Evolutionary conservation across 306 rosid genomes (phyloP), one percentile per base, ranked within the genome.

Genomic region (Sphenostylis stenocarpa): DNA sequence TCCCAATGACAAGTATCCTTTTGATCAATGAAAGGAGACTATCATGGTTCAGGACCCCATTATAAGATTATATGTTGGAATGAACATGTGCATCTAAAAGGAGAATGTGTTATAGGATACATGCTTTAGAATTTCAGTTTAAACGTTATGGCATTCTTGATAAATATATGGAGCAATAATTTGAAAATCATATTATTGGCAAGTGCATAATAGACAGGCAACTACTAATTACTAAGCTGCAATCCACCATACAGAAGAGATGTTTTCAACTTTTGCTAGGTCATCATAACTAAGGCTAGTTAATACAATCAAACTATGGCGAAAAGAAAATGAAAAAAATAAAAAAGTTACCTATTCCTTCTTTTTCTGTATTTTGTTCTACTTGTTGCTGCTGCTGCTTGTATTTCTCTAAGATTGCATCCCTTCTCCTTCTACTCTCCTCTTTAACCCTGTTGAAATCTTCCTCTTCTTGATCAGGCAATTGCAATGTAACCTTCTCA

Each of bases 381-480:
- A 23, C 80, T 78, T 75, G 85, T 81, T 87, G 91, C 67, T 62
- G 84, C 91, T 82, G 86, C 78, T 72, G 87, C 81, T 85, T 92
- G 76, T 92, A 89, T 85, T 95, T 95, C 80, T 89, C 98, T 81
- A 95, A 81, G 82, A 95, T 95, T 23, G 96, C 99, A 61, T 85
- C 94, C 72, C 90, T 91, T 85, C 96, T 82, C 73, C 91, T 92
- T 72, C 89, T 86, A 84, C 98, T 92, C 86, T 92, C 97, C 88
- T 92, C 99, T 83, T 90, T 95, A 74, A 95, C 91, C 83, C 96
- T 88, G 80, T 87, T 84, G 36, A 92, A 87, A 82, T 95, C 92
- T 45, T 95, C 97, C 80, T 95, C 97, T 82, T 95, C 98, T 83
- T 95, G 90, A 39, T 93, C 97, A 39, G 85, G 92, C 68, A 81